A percentile compares a stretch with the other conserved stretches of the same genome.
These are phyloP conservation scores for Myxozyma kluyveri DNA, from an alignment of 805 yeast genomes.

Conservation along the genomic window DNA sequence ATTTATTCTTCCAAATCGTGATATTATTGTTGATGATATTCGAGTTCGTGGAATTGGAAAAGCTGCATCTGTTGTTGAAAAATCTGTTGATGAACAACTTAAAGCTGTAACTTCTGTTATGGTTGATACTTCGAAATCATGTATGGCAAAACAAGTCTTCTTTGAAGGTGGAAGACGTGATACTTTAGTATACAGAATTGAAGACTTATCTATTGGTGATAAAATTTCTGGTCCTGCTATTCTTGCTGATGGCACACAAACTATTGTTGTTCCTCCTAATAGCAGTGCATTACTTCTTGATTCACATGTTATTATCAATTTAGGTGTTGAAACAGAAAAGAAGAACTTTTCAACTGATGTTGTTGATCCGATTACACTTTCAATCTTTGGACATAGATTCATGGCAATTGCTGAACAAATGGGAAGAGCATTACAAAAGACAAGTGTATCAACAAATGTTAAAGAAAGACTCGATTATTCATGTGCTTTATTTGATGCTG, in stretches of 20 bases:
- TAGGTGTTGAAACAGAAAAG: conserved; percentile 29
- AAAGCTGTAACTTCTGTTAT: conserved; percentile 35
- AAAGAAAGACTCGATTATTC: conserved; percentile 81
- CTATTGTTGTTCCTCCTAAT: conserved; percentile 67
- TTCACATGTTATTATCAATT: conserved; percentile 58
- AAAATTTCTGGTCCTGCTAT: conserved; percentile 68
- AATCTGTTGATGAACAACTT: conserved; percentile 54
- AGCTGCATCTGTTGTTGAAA: conserved; percentile 45
- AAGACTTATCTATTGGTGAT: conserved; percentile 54
- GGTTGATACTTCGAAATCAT: conserved; percentile 3
- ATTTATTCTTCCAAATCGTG: conserved; percentile 53
- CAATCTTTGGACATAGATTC: conserved; percentile 78
- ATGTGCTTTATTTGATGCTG: conserved; percentile 74
- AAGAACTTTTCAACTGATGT: conserved; percentile 13
- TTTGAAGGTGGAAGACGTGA: conserved; percentile 50
- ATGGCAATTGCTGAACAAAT: conserved; percentile 91
- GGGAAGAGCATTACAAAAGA: conserved; percentile 77
- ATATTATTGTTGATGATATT: conserved; percentile 66
- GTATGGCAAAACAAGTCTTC: conserved; percentile 49
- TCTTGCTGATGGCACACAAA: conserved; percentile 77
- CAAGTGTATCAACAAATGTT: conserved; percentile 77
- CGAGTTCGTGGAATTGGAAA: conserved; percentile 74
- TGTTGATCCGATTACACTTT: conserved; percentile 67
- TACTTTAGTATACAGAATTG: conserved; percentile 57
- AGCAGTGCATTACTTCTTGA: conserved; percentile 55